Evolutionary conservation across 306 rosid genomes (phyloP).

Genomic region (Medicago lupulina): DNA sequence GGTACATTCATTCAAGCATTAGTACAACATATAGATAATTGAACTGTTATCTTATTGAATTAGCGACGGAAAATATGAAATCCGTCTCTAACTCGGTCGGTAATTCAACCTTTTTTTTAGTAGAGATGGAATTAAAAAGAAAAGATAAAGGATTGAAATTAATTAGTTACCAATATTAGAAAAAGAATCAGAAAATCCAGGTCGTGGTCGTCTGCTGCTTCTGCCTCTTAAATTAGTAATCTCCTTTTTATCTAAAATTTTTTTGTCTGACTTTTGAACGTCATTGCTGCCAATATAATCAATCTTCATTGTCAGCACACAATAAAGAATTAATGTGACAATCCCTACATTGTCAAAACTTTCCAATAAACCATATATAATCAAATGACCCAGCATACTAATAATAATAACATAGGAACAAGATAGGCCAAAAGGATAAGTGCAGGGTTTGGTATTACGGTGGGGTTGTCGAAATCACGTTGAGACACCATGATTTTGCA

Average conservation of each 20-base stretch:
- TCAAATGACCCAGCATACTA: too few species aligned
- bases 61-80: neutral
- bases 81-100: neutral
- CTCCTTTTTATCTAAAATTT: slow-evolving; percentile 40
- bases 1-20: slow-evolving; percentile 34
- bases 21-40: neutral
- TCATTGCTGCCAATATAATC: slow-evolving; percentile 60
- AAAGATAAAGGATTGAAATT: neutral
- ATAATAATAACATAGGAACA: too few species aligned
- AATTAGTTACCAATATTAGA: slow-evolving; percentile 62
- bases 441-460: too few species aligned
- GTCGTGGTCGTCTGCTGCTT: slow-evolving; percentile 41
- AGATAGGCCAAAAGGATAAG: too few species aligned
- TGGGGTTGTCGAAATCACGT: too few species aligned
- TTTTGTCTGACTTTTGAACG: slow-evolving; percentile 45
- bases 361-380: slow-evolving; percentile 24
- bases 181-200: slow-evolving; percentile 70
- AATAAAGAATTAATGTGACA: slow-evolving; percentile 31
- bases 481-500: too few species aligned
- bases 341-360: neutral
- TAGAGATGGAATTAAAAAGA: neutral
- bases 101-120: neutral
- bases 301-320: slow-evolving; percentile 46
- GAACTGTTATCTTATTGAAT: neutral
- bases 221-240: slow-evolving; percentile 31